Base-by-base conservation (phyloP, 768 basidiomycete species). In the Clavaria fumosa region DNA sequence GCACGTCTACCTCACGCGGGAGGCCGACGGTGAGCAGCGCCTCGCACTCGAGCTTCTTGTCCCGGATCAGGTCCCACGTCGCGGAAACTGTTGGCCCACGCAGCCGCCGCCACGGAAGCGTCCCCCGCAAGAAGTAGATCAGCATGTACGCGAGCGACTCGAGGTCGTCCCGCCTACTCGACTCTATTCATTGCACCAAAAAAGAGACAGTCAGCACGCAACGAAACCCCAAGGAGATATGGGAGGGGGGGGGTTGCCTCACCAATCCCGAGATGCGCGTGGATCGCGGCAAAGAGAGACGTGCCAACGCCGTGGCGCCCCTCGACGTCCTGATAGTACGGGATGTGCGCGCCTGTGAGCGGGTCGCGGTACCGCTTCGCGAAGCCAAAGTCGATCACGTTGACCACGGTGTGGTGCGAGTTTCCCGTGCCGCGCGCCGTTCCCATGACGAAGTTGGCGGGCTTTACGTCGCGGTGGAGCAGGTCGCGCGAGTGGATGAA, bases 391-490 rank as follows among this genome's bases (percentile, higher is more conserved):
- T 85, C 82, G 47, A 85, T 85, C 47, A 99, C 83, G 56, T 97
- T 93, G 53, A 99, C 90, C 14, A 28, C 14, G 49, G 77, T 59
- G 48, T 69, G 67, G 0, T 69, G 51, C 19, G 62, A 61, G 45
- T 59, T 61, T 23, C 60, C 62, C 52, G 55, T 77, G 45, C 88
- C n/a, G n/a, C n/a, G n/a, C n/a, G n/a, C n/a, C n/a, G n/a, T n/a
- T n/a, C n/a, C 85, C 86, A 97, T 96, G 43, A 99, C 79, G 54
- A 99, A 99, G 61, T 99, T 97, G 50, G 93, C 93, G 24, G 93
- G 93, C 57, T 97, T 99, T 58, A 99, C 82, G 54, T 97, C 93
- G 46, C 93, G 83, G 56, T 97, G 93, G 28, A 95, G 76, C 47
- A 93, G 81, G 50, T 86, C 84, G 51, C 86, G 80, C 1, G 83